These are phyloP conservation scores for Discostella stelligeroides DNA, from an alignment of 108 stramenopile species.

Conservation along the genomic window DNA sequence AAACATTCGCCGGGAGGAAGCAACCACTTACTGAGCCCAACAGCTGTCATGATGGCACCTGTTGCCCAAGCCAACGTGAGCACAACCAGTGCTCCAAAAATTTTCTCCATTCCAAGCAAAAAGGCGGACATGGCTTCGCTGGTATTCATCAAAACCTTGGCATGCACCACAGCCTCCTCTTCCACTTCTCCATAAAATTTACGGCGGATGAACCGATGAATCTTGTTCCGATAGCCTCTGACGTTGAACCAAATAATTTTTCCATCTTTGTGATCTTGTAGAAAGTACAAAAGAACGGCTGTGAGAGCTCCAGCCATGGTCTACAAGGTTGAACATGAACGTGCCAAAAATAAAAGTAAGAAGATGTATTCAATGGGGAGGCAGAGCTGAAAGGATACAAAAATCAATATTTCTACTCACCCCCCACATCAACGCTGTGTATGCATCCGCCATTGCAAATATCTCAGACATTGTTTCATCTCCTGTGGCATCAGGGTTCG, in stretches of 20 bases:
- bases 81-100: slow-evolving; percentile 48
- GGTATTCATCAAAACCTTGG: slow-evolving; percentile 34
- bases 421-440: slow-evolving; percentile 63
- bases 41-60: slow-evolving; percentile 61
- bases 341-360: too few relatives aligned
- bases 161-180: slow-evolving; percentile 16
- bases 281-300: slow-evolving; percentile 44
- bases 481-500: not conserved
- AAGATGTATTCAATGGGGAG: too few relatives aligned
- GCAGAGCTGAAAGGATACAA: too few relatives aligned
- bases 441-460: slow-evolving; percentile 42
- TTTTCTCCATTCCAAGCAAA: slow-evolving; percentile 52
- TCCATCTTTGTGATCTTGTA: slow-evolving; percentile 60
- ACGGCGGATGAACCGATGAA: not conserved
- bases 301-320: slow-evolving; percentile 53
- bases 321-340: not conserved
- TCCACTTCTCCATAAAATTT: not conserved
- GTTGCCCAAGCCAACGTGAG: slow-evolving; percentile 66
- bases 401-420: slow-evolving; percentile 16
- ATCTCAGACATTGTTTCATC: not conserved
- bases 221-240: slow-evolving; percentile 18
- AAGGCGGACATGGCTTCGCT: slow-evolving; percentile 53
- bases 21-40: slow-evolving; percentile 38
- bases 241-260: slow-evolving; percentile 23
- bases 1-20: not conserved